phyloP scores from a whole-genome alignment of 2,329 filamentous ascomycete genomes.

The Aspergillaceae sp. region DNA sequence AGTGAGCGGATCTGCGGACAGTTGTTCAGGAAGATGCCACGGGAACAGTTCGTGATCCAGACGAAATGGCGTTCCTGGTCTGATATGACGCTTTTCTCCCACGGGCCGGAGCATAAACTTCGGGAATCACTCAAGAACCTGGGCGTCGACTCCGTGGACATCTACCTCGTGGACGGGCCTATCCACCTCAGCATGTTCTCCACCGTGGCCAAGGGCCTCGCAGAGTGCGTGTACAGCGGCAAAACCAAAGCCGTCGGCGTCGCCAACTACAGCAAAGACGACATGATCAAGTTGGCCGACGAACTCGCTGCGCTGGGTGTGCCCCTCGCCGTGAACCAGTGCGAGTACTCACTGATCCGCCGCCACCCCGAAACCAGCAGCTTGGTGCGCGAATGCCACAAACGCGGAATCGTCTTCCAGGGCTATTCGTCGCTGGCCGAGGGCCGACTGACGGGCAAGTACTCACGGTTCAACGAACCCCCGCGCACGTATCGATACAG shows the following conservation, averaged over 20 bases:
- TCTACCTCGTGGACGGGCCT: slow-evolving; percentile 39
- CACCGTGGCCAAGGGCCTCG: slow-evolving; percentile 34
- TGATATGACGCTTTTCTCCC: slow-evolving; percentile 24
- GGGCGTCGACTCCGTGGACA: slow-evolving; percentile 34
- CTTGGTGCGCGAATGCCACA: slow-evolving; percentile 33
- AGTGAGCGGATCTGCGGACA: slow-evolving; percentile 36
- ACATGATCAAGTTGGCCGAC: slow-evolving; percentile 37
- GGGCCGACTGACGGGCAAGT: slow-evolving; percentile 35
- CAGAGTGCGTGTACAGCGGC: slow-evolving; percentile 36
- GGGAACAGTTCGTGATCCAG: slow-evolving; percentile 33
- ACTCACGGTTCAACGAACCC: slow-evolving; percentile 30
- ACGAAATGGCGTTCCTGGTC: slow-evolving; percentile 31
- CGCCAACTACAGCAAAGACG: slow-evolving; percentile 36
- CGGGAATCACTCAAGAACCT: slow-evolving; percentile 31
- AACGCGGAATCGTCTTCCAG: slow-evolving; percentile 36
- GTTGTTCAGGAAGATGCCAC: slow-evolving; percentile 29
- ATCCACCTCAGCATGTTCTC: slow-evolving; percentile 34
- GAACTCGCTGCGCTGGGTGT: slow-evolving; percentile 30
- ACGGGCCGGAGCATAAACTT: slow-evolving; percentile 29
- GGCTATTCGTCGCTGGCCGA: slow-evolving; percentile 35
- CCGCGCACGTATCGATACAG: slow-evolving; percentile 32
- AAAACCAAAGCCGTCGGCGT: slow-evolving; percentile 37
- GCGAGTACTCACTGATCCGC: slow-evolving; percentile 38
- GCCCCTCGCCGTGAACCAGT: slow-evolving; percentile 38
- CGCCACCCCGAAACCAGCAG: slow-evolving; percentile 34